These are phyloP conservation scores for Mycena rosella DNA, from an alignment of 768 basidiomycete species.

Conservation along the genomic window DNA sequence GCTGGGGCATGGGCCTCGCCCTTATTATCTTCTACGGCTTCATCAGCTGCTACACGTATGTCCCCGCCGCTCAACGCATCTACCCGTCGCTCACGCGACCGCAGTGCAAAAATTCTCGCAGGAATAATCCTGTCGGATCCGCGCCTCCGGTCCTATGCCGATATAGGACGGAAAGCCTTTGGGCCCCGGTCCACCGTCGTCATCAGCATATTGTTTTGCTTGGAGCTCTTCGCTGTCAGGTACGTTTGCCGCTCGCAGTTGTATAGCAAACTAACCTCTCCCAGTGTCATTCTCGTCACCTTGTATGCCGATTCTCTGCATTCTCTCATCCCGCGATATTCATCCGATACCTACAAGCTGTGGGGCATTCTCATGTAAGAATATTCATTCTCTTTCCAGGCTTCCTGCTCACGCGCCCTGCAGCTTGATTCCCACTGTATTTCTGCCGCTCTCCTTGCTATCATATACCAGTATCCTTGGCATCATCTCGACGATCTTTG, in stretches of 20 bases:
- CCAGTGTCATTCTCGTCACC: conserved; percentile 86
- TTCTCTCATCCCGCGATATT: conserved; percentile 75
- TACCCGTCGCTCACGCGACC: not conserved
- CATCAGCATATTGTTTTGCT: conserved; percentile 83
- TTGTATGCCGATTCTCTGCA: conserved; percentile 91
- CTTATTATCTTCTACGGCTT: conserved; percentile 84
- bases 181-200: conserved; percentile 76
- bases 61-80: conserved; percentile 32
- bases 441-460: conserved; percentile 87
- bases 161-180: conserved; percentile 93
- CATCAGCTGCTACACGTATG: conserved; percentile 92
- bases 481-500: conserved; percentile 80
- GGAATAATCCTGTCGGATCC: conserved; percentile 79
- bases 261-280: not conserved
- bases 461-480: conserved; percentile 92
- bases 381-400: not conserved
- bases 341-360: conserved; percentile 82
- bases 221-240: conserved; percentile 91
- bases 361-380: conserved; percentile 77
- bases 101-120: conserved; percentile 90
- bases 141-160: conserved; percentile 85
- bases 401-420: not conserved
- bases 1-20: conserved; percentile 87
- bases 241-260: conserved; percentile 43
- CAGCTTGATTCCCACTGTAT: conserved; percentile 89